Base-by-base conservation (phyloP, 805 yeast genomes). In the Kluyveromyces siamensis region DNA sequence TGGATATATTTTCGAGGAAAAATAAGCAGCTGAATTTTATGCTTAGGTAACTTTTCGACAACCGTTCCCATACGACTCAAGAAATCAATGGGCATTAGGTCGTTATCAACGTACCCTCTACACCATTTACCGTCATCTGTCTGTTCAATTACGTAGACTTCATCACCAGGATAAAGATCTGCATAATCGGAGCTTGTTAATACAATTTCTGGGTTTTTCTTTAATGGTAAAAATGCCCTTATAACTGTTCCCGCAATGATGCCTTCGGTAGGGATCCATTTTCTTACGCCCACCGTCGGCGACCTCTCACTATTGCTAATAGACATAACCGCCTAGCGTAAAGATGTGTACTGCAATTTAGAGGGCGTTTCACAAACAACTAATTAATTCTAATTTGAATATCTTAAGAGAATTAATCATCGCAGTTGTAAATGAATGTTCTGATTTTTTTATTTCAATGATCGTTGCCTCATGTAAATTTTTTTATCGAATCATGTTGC, bases 121-220 rank as follows among this genome's bases (percentile, higher is more conserved):
- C 81, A 87, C 96, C 96, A 88, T 52, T 75, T 75, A 18, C 72
- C 72, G 46, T 63, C 62, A 6, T 39, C 68, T 64, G 63, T 76
- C 71, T 44, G 75, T 69, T 87, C 96, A 60, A 87, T 84, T 17
- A 86, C 69, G 62, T 76, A 85, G 33, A 84, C 80, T 53, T 83
- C 87, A 64, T 87, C 95, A 36, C 95, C 96, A 18, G 83, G 82
- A 58, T 79, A 83, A 42, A 83, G 63, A 61, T 83, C 78, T 50
- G 69, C 70, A 64, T 72, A 75, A 52, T 71, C 68, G 30, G 62
- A 62, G 2, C 49, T 51, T 30, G 67, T 62, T 17, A 60, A 50
- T 27, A 59, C 63, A 54, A 69, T 53, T 27, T 60, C 59, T 2
- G 73, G 72, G 46, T 62, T 60, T 48, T 58, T 62, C 40, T 71